Evolutionary conservation across 768 basidiomycete genomes (phyloP).

Genomic region (Termitomyces sp.): DNA sequence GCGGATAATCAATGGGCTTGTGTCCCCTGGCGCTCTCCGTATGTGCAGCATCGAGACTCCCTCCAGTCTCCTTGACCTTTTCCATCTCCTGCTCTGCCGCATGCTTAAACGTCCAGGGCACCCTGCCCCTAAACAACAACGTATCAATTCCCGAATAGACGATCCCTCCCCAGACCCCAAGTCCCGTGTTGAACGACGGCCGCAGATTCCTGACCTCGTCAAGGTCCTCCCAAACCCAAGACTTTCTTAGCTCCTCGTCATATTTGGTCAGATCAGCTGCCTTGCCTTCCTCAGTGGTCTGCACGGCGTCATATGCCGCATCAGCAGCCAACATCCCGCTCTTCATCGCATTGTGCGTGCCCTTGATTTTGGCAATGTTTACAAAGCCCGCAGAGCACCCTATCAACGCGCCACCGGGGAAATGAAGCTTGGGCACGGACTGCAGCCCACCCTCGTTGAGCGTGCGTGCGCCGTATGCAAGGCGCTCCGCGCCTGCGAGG

Average conservation of each 20-base stretch:
- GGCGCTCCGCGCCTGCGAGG: slow-evolving; percentile 63
- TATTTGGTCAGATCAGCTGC: slow-evolving; percentile 69
- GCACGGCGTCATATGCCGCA: slow-evolving; percentile 65
- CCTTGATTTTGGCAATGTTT: slow-evolving; percentile 97
- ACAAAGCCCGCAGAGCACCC: slow-evolving; percentile 96
- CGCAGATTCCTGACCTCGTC: slow-evolving; percentile 88
- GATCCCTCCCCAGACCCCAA: slow-evolving; percentile 87
- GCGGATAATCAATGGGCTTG: slow-evolving; percentile 79
- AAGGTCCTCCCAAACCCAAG: slow-evolving; percentile 85
- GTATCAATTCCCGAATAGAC: slow-evolving; percentile 87
- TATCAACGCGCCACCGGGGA: slow-evolving; percentile 92
- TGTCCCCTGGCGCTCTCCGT: slow-evolving; percentile 65
- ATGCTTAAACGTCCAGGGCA: slow-evolving; percentile 91
- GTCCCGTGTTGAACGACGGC: slow-evolving; percentile 75
- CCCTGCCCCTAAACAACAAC: slow-evolving; percentile 75
- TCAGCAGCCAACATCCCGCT: slow-evolving; percentile 97
- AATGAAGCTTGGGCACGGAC: slow-evolving; percentile 77
- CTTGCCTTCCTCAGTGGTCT: slow-evolving; percentile 10
- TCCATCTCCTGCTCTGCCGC: slow-evolving; percentile 28
- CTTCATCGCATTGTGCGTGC: slow-evolving; percentile 99
- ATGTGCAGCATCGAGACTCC: slow-evolving; percentile 55
- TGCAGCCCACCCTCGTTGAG: slow-evolving; percentile 94
- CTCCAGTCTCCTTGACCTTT: slow-evolving; percentile 19
- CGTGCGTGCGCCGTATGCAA: slow-evolving; percentile 87
- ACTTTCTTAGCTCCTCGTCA: slow-evolving; percentile 59